Base-by-base conservation (phyloP, 805 yeast species). In the Kazachstania viticola region DNA sequence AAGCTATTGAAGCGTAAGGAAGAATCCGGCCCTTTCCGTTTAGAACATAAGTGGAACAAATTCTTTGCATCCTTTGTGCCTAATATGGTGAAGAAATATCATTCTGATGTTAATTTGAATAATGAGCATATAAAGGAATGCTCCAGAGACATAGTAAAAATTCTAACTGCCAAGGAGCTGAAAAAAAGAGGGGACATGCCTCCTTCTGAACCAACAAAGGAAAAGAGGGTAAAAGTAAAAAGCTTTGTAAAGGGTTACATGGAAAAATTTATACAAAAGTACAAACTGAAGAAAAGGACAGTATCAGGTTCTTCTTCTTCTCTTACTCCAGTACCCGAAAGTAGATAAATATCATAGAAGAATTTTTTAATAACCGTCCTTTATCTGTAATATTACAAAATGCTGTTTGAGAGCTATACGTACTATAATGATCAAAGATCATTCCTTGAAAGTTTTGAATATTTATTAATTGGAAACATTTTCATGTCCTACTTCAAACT, bases 51-150 rank as follows among this genome's bases (percentile, higher is more conserved):
- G 25, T 64, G 69, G 69, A 49, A 49, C 26, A 51, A 43, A 18
- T 53, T 52, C 29, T 73, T 88, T 50, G 96, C 95, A 2, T 57
- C 65, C 12, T 64, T 72, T 43, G 80, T 88, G 9, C 96, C 96
- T 8, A 84, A 85, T 46, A 55, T 80, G 48, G 64, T 87, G 33
- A 74, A 75, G 41, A 72, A 71, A 42, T 73, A 79, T 52, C 78
- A 73, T 41, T 50, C 62, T 3, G 75, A 73, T 33, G 21, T 41
- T 7, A 25, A 29, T 2, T 62, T 88, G 15, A 85, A 84, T 4
- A 75, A 73, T 36, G 94, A 80, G 4, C 66, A 73, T 34, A 48
- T 83, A 31, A 88, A 87, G 56, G 67, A 67, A 24, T 79, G 85
- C 56, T 82, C 95, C 3, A 70, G 73, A 38, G 95, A 85, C 30